Conservation (phyloP, 2,329 filamentous ascomycete genomes). For the Beauveria sp. region DNA sequence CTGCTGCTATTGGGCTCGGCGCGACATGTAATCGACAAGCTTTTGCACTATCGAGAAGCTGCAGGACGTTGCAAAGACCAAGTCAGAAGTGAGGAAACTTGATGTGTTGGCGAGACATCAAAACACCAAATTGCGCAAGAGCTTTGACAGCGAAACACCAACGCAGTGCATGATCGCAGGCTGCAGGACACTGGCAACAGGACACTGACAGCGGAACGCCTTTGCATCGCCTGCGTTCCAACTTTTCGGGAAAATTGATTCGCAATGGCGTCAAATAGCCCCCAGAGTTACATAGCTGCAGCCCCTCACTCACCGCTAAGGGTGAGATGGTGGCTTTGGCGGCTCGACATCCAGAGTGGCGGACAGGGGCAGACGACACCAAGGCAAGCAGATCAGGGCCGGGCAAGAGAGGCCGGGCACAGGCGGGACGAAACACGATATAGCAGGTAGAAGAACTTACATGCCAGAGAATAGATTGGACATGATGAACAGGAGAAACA, state of each 20-base stretch:
- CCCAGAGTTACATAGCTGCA: not conserved
- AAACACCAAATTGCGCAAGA: not conserved
- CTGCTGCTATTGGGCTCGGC: not conserved
- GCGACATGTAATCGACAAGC: not conserved
- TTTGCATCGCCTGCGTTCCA: not conserved
- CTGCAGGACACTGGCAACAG: too few species aligned
- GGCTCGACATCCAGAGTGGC: not conserved
- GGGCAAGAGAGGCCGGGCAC: not conserved
- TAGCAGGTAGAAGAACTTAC: constrained; percentile 9
- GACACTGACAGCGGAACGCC: too few species aligned
- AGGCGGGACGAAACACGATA: not conserved
- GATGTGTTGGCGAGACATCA: not conserved
- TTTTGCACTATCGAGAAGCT: not conserved
- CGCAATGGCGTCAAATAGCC: not conserved
- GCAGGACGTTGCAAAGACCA: not conserved
- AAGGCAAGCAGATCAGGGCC: not conserved
- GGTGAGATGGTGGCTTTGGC: constrained; percentile 3
- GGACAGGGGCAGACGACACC: not conserved
- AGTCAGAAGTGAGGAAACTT: not conserved
- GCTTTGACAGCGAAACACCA: not conserved
- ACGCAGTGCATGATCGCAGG: not conserved
- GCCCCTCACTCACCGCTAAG: constrained; percentile 12
- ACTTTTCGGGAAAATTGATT: not conserved
- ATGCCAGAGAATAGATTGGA: constrained; percentile 14
- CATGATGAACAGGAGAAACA: constrained; percentile 11